phyloP scores from a whole-genome alignment of 1,284 basidiomycete species.

The Rhodotorula glutinis region DNA sequence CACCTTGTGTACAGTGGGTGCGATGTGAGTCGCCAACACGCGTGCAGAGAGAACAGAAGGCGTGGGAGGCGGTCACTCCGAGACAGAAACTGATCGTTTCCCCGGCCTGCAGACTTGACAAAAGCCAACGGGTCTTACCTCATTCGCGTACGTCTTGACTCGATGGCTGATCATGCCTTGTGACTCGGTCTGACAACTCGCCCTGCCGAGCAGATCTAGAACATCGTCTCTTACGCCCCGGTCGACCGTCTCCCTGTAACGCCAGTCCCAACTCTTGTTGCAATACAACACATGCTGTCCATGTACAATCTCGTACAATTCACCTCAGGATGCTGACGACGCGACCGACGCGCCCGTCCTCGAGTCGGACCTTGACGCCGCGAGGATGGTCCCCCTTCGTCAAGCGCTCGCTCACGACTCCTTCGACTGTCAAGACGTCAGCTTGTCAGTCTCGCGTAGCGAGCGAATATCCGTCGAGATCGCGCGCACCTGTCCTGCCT shows the following conservation, averaged over 20 bases:
- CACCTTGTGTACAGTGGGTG: constrained; percentile 11
- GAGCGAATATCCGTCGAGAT: constrained; percentile 1
- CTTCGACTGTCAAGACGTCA: constrained; percentile 13
- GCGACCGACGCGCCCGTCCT: constrained; percentile 36
- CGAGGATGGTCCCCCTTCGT: constrained; percentile 41
- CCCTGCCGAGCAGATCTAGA: background rate
- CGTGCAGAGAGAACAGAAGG: background rate
- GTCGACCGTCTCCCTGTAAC: background rate
- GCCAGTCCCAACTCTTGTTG: background rate
- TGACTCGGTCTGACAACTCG: too few relatives aligned
- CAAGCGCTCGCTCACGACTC: constrained; percentile 34
- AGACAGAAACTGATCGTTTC: too few relatives aligned
- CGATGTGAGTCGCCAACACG: constrained; percentile 16
- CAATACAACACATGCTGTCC: constrained; percentile 1
- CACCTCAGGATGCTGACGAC: constrained; percentile 27
- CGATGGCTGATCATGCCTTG: too few relatives aligned
- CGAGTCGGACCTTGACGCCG: constrained; percentile 38
- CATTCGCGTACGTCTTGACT: constrained; percentile 60
- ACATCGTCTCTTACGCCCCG: background rate
- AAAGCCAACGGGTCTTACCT: constrained; percentile 84
- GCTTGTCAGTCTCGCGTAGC: background rate
- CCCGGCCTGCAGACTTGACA: constrained; percentile 62
- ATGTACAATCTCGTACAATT: background rate
- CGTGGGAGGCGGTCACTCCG: background rate
- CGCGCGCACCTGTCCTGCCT: constrained; percentile 17